Conservation (phyloP, 805 yeast genomes). For the Suhomyces tanzawaensis region DNA sequence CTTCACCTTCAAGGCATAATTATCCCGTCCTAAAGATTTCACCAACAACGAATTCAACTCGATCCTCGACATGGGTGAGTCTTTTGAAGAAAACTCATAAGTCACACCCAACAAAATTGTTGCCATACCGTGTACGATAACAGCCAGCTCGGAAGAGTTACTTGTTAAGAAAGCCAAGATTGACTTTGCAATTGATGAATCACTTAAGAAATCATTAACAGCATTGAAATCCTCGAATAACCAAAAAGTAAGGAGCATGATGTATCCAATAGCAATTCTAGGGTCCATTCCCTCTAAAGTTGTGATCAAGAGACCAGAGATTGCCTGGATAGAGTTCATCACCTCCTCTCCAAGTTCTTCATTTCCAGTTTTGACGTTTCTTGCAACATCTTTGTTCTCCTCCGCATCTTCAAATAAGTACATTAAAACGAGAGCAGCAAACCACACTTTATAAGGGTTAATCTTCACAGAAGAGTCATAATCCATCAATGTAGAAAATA, state of each 20-base stretch:
- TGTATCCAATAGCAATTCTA: constrained; percentile 72
- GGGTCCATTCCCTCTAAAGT: constrained; percentile 63
- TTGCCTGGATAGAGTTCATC: constrained; percentile 66
- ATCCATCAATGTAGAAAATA: constrained; percentile 69
- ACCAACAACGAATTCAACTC: constrained; percentile 62
- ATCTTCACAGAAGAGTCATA: constrained; percentile 62
- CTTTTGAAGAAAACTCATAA: constrained; percentile 68
- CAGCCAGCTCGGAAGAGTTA: constrained; percentile 47
- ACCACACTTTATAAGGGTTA: constrained; percentile 88
- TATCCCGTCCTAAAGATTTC: constrained; percentile 76
- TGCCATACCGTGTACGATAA: constrained; percentile 69
- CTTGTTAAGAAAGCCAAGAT: constrained; percentile 59
- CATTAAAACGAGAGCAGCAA: constrained; percentile 65
- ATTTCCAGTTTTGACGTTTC: constrained; percentile 54
- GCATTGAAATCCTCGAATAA: constrained; percentile 73
- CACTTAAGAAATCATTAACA: constrained; percentile 70
- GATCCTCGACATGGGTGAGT: constrained; percentile 61
- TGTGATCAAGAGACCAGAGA: constrained; percentile 70
- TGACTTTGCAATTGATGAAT: constrained; percentile 62
- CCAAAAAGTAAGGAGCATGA: constrained; percentile 74
- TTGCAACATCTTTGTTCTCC: constrained; percentile 47
- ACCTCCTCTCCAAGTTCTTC: constrained; percentile 66
- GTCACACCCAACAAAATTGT: constrained; percentile 69
- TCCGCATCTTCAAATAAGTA: constrained; percentile 57
- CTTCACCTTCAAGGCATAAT: constrained; percentile 67